Percentiles rank a stretch among this genome's conserved stretches.
Conservation (phyloP, 352 stramenopile genomes). For the Phytophthora podocarpi region DNA sequence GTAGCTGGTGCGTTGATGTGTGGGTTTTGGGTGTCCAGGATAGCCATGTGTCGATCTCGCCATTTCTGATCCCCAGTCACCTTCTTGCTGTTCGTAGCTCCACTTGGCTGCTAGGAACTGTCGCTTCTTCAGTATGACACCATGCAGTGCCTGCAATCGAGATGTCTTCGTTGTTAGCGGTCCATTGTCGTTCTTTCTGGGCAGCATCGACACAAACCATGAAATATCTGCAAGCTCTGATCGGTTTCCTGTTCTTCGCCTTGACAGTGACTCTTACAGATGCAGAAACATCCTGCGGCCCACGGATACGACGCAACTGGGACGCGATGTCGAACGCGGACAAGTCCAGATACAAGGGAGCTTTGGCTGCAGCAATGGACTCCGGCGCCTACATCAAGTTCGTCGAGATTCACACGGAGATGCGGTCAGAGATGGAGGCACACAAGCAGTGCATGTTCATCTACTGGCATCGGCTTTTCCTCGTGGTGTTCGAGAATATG, state of each 20-base stretch:
- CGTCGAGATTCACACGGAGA: constrained; percentile 61
- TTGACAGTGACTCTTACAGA: constrained; percentile 3
- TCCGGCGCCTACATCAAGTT: constrained; percentile 57
- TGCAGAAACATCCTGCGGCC: constrained; percentile 20
- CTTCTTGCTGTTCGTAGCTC: constrained; percentile 8
- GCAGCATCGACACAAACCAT: constrained; percentile 13
- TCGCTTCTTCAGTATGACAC: background rate
- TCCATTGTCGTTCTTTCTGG: constrained; percentile 4
- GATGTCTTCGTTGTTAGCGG: background rate
- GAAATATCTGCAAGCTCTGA: constrained; percentile 9
- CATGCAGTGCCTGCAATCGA: too few species aligned
- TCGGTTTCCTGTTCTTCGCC: constrained; percentile 3
- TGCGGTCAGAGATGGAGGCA: constrained; percentile 46
- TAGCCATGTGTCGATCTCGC: constrained; percentile 9
- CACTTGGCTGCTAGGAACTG: constrained; percentile 1
- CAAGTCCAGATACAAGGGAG: constrained; percentile 47
- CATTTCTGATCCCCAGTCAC: constrained; percentile 13
- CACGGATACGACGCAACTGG: constrained; percentile 53
- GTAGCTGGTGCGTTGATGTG: background rate
- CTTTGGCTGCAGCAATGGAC: constrained; percentile 51
- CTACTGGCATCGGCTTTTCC: constrained; percentile 76
- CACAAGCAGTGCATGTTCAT: constrained; percentile 76
- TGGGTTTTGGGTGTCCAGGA: too few species aligned
- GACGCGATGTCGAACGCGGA: constrained; percentile 34
- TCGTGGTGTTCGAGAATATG: constrained; percentile 83